Conservation (phyloP, 768 basidiomycete species). For the Mycena epipterygia region DNA sequence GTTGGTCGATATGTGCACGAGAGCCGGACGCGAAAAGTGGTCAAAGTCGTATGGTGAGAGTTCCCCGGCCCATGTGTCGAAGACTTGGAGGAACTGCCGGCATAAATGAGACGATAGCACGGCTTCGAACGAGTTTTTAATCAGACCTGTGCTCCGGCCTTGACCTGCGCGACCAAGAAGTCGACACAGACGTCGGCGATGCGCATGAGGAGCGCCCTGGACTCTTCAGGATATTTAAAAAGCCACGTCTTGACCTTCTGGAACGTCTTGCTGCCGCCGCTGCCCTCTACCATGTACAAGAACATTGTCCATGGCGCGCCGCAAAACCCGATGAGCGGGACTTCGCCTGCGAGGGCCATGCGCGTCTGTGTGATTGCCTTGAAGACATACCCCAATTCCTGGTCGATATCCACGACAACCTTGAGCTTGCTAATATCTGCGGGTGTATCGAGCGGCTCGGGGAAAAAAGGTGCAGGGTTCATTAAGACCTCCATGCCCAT, state of each 20-base stretch:
- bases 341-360: conserved; percentile 83
- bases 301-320: conserved; percentile 99
- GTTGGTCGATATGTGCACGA: conserved; percentile 77
- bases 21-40: conserved; percentile 85
- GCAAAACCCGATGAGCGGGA: conserved; percentile 97
- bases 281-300: conserved; percentile 99
- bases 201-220: conserved; percentile 78
- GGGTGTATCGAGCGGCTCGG: conserved; percentile 85
- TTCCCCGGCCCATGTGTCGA: conserved; percentile 97
- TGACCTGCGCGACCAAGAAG: conserved; percentile 92
- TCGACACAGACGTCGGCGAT: conserved; percentile 94
- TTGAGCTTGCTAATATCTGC: conserved; percentile 76
- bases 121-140: neutral
- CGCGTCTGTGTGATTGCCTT: conserved; percentile 91
- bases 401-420: conserved; percentile 78
- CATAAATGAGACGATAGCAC: conserved; percentile 15
- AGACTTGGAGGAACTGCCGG: conserved; percentile 92
- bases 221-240: conserved; percentile 90
- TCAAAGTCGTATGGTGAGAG: conserved; percentile 90
- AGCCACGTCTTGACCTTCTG: conserved; percentile 96
- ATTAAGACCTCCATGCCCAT: conserved; percentile 97
- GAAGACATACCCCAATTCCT: conserved; percentile 93
- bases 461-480: conserved; percentile 93
- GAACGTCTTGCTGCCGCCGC: conserved; percentile 90
- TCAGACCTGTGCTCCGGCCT: conserved; percentile 94